phyloP scores from a whole-genome alignment of 495 filamentous ascomycete genomes.

The Penicillium fimorum region DNA sequence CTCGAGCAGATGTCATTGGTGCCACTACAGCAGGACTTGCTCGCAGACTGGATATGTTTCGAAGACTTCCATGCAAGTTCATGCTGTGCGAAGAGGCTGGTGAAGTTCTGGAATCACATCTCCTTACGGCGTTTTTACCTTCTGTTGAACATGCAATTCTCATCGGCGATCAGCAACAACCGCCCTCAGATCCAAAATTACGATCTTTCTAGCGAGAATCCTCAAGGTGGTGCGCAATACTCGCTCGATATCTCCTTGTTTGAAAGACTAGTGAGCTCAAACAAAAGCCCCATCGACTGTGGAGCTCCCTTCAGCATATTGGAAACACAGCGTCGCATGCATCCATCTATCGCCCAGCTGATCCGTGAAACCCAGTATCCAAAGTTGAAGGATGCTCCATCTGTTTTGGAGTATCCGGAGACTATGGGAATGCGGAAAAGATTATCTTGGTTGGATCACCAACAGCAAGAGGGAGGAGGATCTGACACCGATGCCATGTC shows the following conservation, averaged over 20 bases:
- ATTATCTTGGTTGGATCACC: conserved; percentile 76
- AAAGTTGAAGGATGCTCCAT: conserved; percentile 54
- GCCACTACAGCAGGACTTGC: conserved; percentile 75
- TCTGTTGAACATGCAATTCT: conserved; percentile 69
- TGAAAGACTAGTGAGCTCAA: conserved; percentile 58
- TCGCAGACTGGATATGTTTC: conserved; percentile 59
- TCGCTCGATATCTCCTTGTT: conserved; percentile 67
- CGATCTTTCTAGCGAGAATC: conserved; percentile 58
- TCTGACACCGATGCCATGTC: conserved; percentile 37
- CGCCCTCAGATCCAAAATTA: conserved; percentile 68
- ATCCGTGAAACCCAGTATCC: conserved; percentile 65
- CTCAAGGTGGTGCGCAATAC: conserved; percentile 49
- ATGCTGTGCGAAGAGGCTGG: conserved; percentile 76
- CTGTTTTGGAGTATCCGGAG: conserved; percentile 53
- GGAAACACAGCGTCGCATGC: conserved; percentile 74
- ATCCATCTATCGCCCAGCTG: conserved; percentile 63
- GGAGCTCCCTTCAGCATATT: conserved; percentile 57
- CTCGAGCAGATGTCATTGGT: conserved; percentile 60
- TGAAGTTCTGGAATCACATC: conserved; percentile 72
- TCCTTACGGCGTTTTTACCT: conserved; percentile 66
- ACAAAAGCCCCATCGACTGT: conserved; percentile 13
- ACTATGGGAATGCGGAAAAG: conserved; percentile 63
- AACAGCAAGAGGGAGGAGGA: conserved; percentile 51
- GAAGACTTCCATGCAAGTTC: conserved; percentile 61
- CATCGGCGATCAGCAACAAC: conserved; percentile 75